Evolutionary conservation across 352 stramenopile species (phyloP), one percentile per base, ranked within the genome.

Genomic region (Aphanomyces astaci): DNA sequence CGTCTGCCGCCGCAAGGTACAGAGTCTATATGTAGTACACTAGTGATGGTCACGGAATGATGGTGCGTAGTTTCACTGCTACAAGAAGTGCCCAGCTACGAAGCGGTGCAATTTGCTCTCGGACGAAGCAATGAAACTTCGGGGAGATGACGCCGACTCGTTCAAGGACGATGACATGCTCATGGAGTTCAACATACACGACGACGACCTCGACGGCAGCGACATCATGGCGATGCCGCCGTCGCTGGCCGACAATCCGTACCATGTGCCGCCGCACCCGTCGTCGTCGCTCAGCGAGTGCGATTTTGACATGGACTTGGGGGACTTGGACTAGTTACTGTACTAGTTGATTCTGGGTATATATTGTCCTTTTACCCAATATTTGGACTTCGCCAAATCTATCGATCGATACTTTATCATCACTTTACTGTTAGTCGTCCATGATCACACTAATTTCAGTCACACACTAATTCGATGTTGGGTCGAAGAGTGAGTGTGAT

Each of bases 21-120:
- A 1, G 54, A 51, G n/a, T 49, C n/a, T 22, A 15, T 40, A 32
- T n/a, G n/a, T n/a, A n/a, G n/a, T n/a, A n/a, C 43, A 22, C n/a
- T 33, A 33, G 27, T 54, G 64, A 31, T 2, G 66, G 22, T 52
- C 25, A 28, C 40, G n/a, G n/a, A n/a, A n/a, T n/a, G n/a, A 46
- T 46, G 9, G 22, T 30, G 25, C n/a, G 51, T 63, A 86, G 77
- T 95, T 92, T 52, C 88, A 96, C 67, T 96, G 86, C 74, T 96
- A 96, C 75, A 96, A 96, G 72, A 96, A 96, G 62, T 95, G 86
- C 66, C 87, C 87, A 51, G 80, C 81, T 22, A 94, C 85, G 19
- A 94, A 94, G 69, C 76, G 82, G 25, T 68, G 62, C 62, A 68
- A 68, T n/a, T 25, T 52, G n/a, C 11, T 60, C 31, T 24, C 62